phyloP scores from a whole-genome alignment of 2,329 filamentous ascomycete species.

The Beauveria australis region DNA sequence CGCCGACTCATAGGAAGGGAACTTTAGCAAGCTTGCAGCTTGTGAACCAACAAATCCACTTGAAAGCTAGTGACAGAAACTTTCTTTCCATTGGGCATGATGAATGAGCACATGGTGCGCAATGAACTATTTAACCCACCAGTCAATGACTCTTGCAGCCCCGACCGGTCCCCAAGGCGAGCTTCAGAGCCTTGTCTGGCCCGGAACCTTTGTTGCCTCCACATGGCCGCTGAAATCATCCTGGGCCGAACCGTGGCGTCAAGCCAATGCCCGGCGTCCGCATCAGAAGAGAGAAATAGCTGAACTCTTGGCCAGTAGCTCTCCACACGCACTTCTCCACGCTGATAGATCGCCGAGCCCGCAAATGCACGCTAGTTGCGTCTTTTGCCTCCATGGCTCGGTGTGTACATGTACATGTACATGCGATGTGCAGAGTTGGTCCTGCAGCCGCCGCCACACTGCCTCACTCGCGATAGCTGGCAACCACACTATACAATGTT shows the following conservation, averaged over 20 bases:
- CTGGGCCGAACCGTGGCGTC: neutral
- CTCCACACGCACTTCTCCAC: neutral
- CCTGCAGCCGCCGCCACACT: neutral
- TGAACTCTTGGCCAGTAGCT: neutral
- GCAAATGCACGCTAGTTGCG: neutral
- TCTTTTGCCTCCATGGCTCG: neutral
- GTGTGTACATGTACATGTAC: neutral
- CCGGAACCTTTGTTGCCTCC: neutral
- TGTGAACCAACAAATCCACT: neutral
- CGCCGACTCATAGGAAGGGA: neutral
- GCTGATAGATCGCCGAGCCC: conserved; percentile 4
- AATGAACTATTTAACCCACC: neutral
- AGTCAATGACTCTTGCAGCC: neutral
- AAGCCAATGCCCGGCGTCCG: neutral
- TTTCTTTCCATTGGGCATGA: too few relatives aligned
- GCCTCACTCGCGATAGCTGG: neutral
- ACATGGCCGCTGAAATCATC: neutral
- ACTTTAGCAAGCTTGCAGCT: neutral
- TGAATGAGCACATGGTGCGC: too few relatives aligned
- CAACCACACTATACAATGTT: neutral
- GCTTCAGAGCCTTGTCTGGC: neutral
- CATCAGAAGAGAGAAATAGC: neutral
- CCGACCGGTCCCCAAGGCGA: neutral
- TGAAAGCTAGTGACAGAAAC: neutral
- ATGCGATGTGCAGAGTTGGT: neutral